Base-by-base conservation (phyloP, 192 early-diverging fungal genomes). In the Rhizophagus sp. region DNA sequence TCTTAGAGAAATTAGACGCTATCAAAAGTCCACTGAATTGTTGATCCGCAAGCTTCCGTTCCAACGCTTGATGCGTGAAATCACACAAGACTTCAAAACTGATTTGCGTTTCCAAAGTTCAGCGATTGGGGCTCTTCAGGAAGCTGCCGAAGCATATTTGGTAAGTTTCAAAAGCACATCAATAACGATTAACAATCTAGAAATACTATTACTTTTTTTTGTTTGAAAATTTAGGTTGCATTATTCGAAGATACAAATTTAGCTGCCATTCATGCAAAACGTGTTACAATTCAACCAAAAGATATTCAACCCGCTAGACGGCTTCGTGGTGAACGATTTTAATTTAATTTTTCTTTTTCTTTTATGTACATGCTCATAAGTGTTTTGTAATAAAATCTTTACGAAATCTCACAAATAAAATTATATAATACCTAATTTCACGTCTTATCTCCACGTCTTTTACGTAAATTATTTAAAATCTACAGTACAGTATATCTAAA, bases 281-380 rank as follows among this genome's bases (percentile, higher is more conserved):
- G 98, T 88, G 98, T 99, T 83, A 99, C 98, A 85, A 99, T 99
- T 88, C 97, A 98, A 89, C 98, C 97, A 85, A 98, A 98, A 94
- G 98, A 99, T 88, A 95, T 99, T 85, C 97, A 99, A 89, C 91
- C 98, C 81, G 97, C 97, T 79, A 94, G 96, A 79, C 94, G 97
- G 88, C 95, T 99, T 81, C 95, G 95, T 87, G 95, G 95, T 79
- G 94, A 96, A 88, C 91, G 95, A 84, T 90, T 92, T 78, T 95
- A 92, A 91, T 24, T 36, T 50, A 12, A 50, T 3, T 15, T 52
- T 52, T 52, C 17, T 50, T 50, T 50, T 52, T 52, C 1, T 30
- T 30, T 30, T 30, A 30, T n/a, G n/a, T n/a, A n/a, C n/a, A n/a
- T n/a, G n/a, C n/a, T n/a, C n/a, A n/a, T n/a, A n/a, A n/a, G n/a